Percentiles rank a stretch among this genome's conserved stretches.
These are phyloP conservation scores for Aspergillus sp. DNA, from an alignment of 2,329 filamentous ascomycete genomes.

Conservation along the genomic window DNA sequence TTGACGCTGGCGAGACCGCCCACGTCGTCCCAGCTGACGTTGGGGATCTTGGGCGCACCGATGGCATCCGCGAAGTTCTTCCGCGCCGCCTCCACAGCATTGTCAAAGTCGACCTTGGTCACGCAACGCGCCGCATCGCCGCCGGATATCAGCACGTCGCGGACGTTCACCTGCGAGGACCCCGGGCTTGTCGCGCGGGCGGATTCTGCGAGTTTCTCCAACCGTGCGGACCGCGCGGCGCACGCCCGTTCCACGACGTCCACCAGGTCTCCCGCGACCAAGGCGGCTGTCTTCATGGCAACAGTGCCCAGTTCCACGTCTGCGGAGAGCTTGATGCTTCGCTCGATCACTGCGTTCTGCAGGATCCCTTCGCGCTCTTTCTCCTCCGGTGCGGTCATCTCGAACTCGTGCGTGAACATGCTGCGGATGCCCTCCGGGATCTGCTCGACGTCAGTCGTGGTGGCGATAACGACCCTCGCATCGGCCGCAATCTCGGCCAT, in stretches of 20 bases:
- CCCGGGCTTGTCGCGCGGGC: conserved; percentile 21
- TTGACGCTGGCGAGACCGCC: conserved; percentile 90
- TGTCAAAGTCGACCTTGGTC: conserved; percentile 74
- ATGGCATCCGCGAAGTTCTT: conserved; percentile 98
- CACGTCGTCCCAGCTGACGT: conserved; percentile 93
- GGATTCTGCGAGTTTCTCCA: conserved; percentile 59
- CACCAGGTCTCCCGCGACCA: conserved; percentile 87
- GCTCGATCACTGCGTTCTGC: conserved; percentile 65
- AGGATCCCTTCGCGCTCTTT: conserved; percentile 84
- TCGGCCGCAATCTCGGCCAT: conserved; percentile 76
- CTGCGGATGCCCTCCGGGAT: conserved; percentile 82
- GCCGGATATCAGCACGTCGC: conserved; percentile 82
- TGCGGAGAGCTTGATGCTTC: conserved; percentile 66
- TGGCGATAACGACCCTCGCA: conserved; percentile 77
- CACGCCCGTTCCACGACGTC: conserved; percentile 89
- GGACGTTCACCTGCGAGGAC: conserved; percentile 49
- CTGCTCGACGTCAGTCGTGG: conserved; percentile 91
- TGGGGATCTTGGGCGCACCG: conserved; percentile 94
- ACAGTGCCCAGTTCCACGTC: conserved; percentile 78
- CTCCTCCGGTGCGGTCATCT: conserved; percentile 88
- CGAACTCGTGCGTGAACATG: conserved; percentile 89
- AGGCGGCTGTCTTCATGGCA: conserved; percentile 87
- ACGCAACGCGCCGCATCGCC: conserved; percentile 71
- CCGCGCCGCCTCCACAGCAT: conserved; percentile 87
- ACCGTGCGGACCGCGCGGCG: conserved; percentile 64